These are phyloP conservation scores for Penicillium polonicum DNA, from an alignment of 2,329 filamentous ascomycete species.

Conservation along the genomic window DNA sequence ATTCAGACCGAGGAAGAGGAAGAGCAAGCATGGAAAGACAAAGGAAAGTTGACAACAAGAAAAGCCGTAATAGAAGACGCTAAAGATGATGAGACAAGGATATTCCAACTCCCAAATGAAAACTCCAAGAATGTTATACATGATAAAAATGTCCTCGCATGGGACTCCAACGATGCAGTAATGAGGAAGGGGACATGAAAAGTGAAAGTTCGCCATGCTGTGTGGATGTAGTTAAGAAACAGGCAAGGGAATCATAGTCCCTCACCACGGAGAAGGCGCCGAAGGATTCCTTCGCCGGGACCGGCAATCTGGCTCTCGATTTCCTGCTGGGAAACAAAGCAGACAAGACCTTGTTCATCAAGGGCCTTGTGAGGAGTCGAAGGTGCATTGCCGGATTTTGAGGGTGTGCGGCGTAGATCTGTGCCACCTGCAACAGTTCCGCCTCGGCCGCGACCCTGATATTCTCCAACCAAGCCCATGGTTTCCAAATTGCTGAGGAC, in stretches of 20 bases:
- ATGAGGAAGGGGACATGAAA: background rate
- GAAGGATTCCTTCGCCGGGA: slow-evolving; percentile 50
- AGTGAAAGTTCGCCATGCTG: slow-evolving; percentile 1
- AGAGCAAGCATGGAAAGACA: background rate
- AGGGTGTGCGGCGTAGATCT: slow-evolving; percentile 63
- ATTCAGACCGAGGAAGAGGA: background rate
- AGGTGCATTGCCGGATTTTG: slow-evolving; percentile 62
- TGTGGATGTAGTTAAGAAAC: background rate
- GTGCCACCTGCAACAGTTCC: slow-evolving; percentile 52
- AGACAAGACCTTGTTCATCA: slow-evolving; percentile 77
- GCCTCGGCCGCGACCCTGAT: slow-evolving; percentile 70
- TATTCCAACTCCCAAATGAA: slow-evolving; percentile 10
- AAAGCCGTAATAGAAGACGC: background rate
- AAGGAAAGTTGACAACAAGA: background rate
- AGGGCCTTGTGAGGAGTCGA: slow-evolving; percentile 51
- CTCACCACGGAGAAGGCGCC: slow-evolving; percentile 40
- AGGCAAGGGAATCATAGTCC: slow-evolving; percentile 28
- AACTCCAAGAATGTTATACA: slow-evolving; percentile 22
- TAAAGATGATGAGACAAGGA: slow-evolving; percentile 9
- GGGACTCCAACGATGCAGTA: slow-evolving; percentile 17
- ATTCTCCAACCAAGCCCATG: slow-evolving; percentile 70
- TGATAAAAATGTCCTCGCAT: slow-evolving; percentile 8
- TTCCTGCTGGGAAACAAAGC: slow-evolving; percentile 77
- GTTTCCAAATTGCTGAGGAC: slow-evolving; percentile 88
- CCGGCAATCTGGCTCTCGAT: slow-evolving; percentile 66